Evolutionary conservation across 805 yeast species (phyloP).

Genomic region (Schizosaccharomyces osmophilus): DNA sequence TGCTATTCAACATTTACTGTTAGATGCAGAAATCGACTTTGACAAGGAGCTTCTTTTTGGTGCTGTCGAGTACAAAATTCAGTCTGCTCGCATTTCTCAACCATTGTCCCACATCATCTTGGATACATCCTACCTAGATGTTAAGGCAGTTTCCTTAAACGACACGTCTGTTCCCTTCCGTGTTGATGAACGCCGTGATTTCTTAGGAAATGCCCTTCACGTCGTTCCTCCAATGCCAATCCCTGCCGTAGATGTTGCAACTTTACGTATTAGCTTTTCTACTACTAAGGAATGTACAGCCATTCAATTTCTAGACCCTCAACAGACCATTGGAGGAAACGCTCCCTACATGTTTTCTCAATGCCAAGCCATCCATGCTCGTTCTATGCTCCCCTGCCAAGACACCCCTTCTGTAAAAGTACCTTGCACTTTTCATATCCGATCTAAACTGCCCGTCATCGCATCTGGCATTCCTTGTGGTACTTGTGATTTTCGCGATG

Average conservation of each 20-base stretch:
- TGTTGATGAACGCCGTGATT: conserved; percentile 9
- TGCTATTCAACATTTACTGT: background rate
- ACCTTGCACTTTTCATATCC: conserved; percentile 16
- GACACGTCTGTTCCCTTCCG: background rate
- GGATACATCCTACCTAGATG: conserved; percentile 41
- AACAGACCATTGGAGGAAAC: conserved; percentile 46
- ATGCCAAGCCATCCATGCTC: conserved; percentile 76
- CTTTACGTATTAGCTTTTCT: conserved; percentile 19
- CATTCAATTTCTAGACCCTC: conserved; percentile 57
- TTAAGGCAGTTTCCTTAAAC: conserved; percentile 18
- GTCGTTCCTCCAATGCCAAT: conserved; percentile 9
- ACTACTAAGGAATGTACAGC: conserved; percentile 67
- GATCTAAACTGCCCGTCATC: conserved; percentile 41
- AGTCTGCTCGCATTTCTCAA: conserved; percentile 11
- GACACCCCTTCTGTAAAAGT: conserved; percentile 75
- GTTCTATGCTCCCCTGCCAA: conserved; percentile 69
- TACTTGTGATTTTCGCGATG: background rate
- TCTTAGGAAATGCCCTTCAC: conserved; percentile 22
- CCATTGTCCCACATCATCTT: conserved; percentile 20
- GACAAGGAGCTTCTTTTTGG: conserved; percentile 29
- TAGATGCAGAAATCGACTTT: conserved; percentile 28
- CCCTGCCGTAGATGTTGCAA: conserved; percentile 1
- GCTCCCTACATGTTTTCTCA: conserved; percentile 63
- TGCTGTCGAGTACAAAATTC: conserved; percentile 24
- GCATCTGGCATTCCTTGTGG: conserved; percentile 35